These are phyloP conservation scores for Camelina hispida DNA, from an alignment of 345 rosid species.

Conservation along the genomic window DNA sequence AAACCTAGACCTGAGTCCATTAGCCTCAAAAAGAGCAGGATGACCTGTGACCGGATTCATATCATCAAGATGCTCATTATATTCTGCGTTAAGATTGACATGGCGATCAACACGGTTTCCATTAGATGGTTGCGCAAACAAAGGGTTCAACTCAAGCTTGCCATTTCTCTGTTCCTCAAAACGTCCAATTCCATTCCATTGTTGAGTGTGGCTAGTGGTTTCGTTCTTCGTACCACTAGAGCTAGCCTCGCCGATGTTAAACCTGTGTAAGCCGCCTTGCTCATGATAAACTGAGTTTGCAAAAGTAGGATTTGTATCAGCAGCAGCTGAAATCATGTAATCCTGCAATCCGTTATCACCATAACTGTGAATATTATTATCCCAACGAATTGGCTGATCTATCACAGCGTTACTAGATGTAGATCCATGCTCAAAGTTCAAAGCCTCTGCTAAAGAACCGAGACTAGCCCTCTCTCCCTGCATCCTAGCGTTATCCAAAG, in stretches of 20 bases:
- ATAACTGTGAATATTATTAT: conserved; percentile 54
- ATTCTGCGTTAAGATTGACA: conserved; percentile 66
- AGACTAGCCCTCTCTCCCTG: conserved; percentile 82
- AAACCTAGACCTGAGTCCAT: conserved; percentile 46
- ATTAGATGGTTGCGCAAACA: conserved; percentile 53
- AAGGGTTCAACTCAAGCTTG: conserved; percentile 48
- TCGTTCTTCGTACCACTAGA: conserved; percentile 54
- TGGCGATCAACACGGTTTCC: conserved; percentile 47
- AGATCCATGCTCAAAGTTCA: conserved; percentile 83
- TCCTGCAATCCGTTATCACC: conserved; percentile 55
- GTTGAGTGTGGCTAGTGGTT: conserved; percentile 47
- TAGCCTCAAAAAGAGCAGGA: conserved; percentile 48
- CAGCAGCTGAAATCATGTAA: conserved; percentile 56
- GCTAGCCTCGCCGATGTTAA: conserved; percentile 50
- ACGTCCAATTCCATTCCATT: conserved; percentile 51
- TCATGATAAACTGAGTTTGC: conserved; percentile 58
- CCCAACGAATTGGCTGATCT: conserved; percentile 75
- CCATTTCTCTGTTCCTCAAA: conserved; percentile 58
- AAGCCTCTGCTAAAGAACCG: conserved; percentile 72
- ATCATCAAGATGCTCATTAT: conserved; percentile 55
- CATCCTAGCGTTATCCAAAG: conserved; percentile 56
- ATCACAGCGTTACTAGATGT: conserved; percentile 61
- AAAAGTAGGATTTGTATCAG: conserved; percentile 47
- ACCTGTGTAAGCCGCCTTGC: conserved; percentile 53
- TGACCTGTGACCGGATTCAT: conserved; percentile 50